A percentile compares a stretch with the other conserved stretches of the same genome.
Conservation (phyloP, 306 rosid genomes). For the Rosa rugosa region DNA sequence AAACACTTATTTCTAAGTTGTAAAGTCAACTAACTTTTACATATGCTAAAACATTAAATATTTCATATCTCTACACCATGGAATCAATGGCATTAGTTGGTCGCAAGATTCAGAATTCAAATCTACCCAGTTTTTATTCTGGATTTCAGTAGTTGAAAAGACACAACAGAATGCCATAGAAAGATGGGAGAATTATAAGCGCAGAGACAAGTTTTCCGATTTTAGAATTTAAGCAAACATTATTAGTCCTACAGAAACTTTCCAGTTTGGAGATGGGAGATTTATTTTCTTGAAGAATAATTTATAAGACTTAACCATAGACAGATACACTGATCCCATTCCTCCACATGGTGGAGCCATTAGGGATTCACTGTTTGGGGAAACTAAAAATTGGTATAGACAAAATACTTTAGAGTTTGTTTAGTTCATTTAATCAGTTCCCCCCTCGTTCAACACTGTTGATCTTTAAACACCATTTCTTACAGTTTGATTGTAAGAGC, state of each 20-base stretch:
- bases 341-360: not conserved
- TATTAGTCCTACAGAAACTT: not conserved
- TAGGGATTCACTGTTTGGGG: not conserved
- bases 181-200: too few relatives aligned
- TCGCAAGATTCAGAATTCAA: not conserved
- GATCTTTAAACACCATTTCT: not conserved
- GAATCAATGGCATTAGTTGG: not conserved
- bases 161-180: not conserved
- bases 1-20: not conserved
- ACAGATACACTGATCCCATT: not conserved
- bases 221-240: not conserved
- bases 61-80: constrained; percentile 1
- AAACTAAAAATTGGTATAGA: not conserved
- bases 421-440: not conserved
- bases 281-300: not conserved
- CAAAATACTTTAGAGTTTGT: not conserved
- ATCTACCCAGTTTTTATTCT: not conserved
- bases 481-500: not conserved
- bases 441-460: not conserved
- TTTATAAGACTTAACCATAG: not conserved
- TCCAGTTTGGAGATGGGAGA: too few relatives aligned
- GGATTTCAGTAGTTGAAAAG: not conserved
- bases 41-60: not conserved
- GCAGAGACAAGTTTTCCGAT: not conserved
- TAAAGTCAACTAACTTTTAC: not conserved